Evolutionary conservation across 1,139 yeast species (phyloP), one percentile per base, ranked within the genome.

Genomic region (Yamadazyma spencermartinsiae): DNA sequence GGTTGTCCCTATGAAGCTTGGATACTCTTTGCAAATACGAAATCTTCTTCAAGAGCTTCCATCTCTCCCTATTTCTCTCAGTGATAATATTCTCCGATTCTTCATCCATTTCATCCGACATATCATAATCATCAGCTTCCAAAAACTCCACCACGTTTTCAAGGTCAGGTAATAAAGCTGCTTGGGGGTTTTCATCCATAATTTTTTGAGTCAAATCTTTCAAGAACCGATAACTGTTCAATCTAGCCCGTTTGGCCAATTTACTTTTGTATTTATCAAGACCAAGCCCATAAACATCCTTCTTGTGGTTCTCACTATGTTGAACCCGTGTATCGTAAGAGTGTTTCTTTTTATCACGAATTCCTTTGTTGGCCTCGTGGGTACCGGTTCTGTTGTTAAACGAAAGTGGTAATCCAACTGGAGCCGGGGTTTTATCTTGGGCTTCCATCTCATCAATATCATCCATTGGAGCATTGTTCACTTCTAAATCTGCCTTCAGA

Each of bases 301-400:
- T 65, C 40, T 70, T 65, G 56, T 90, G 97, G 16, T 59, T 62
- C 10, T 67, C 67, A 53, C 75, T 86, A 35, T 81, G 80, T 39
- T 82, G 83, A 32, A 90, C 82, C 54, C 98, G 76, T 1, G 88
- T 74, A 60, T 90, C 98, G 2, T 81, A 74, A 14, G 96, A 86
- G 40, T 81, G 78, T 41, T 82, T 80, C 65, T 90, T 90, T 56
- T 78, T 80, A 45, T 89, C 97, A 44, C 95, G 71, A 24, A 90
- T 76, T 37, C 98, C 98, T 38, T 69, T 67, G 54, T 90, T 90
- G 23, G 88, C 95, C 44, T 79, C 86, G 42, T 64, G 67, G 0
- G 68, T 57, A 19, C 97, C 96, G 0, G 96, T 92, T 51, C 94
- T 74, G 54, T 87, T 82, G 58, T 89, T 90, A 62, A 90, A 90